phyloP scores from a whole-genome alignment of 352 stramenopile genomes.

The Pythium phragmiticola region DNA sequence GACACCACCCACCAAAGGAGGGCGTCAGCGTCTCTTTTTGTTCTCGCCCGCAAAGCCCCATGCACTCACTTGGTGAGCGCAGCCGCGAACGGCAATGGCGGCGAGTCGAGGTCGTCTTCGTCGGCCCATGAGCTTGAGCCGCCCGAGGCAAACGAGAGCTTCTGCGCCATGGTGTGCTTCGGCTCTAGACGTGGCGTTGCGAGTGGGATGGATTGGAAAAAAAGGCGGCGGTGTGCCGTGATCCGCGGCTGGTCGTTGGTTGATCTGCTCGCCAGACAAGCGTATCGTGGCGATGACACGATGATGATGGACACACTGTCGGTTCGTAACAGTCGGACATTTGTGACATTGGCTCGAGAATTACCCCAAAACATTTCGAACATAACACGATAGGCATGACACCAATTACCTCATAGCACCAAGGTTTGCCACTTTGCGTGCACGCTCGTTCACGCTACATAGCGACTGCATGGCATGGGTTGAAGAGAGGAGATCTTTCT shows the following conservation, averaged over 20 bases:
- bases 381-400: slow-evolving; percentile 11
- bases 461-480: background rate
- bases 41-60: slow-evolving; percentile 4
- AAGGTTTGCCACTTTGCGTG: background rate
- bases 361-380: background rate
- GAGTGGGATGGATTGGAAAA: slow-evolving; percentile 7
- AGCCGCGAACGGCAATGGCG: slow-evolving; percentile 36
- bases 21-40: slow-evolving; percentile 1
- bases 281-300: slow-evolving; percentile 18
- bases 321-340: slow-evolving; percentile 24
- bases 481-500: background rate
- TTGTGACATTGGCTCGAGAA: background rate
- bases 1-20: background rate
- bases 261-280: background rate
- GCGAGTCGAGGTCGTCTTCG: slow-evolving; percentile 67
- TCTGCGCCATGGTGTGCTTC: slow-evolving; percentile 49
- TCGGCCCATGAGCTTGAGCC: slow-evolving; percentile 76
- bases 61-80: slow-evolving; percentile 41
- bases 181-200: background rate
- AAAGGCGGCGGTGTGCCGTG: background rate
- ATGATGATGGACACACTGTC: slow-evolving; percentile 22
- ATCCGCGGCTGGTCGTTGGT: slow-evolving; percentile 7
- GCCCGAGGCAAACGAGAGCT: slow-evolving; percentile 37
- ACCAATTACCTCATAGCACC: background rate
- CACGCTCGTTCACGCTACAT: background rate